A percentile compares a stretch with the other conserved stretches of the same genome.
phyloP scores from a whole-genome alignment of 331 rosid species.

The Malus hybrid region DNA sequence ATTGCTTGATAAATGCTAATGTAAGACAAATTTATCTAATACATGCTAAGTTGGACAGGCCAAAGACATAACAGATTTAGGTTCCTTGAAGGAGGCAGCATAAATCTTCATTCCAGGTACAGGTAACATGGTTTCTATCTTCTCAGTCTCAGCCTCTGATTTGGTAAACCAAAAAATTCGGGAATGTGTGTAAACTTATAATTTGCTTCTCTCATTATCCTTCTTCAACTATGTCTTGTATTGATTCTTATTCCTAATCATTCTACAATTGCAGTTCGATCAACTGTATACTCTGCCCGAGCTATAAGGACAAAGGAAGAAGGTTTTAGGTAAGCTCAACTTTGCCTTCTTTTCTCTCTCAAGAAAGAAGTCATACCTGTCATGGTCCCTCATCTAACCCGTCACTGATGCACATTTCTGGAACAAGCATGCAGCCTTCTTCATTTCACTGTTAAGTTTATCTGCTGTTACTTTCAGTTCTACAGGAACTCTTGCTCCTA shows the following conservation, averaged over 20 bases:
- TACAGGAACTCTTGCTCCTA: no score
- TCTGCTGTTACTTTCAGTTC: no score
- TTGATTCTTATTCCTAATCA: conserved; percentile 13
- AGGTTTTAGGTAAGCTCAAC: conserved; percentile 49
- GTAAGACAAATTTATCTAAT: neutral
- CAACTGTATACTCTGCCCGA: conserved; percentile 70
- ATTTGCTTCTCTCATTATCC: neutral
- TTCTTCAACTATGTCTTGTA: conserved; percentile 16
- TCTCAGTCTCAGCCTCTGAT: no score
- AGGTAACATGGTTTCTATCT: neutral
- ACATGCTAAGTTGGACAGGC: conserved; percentile 55
- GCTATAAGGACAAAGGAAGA: conserved; percentile 75
- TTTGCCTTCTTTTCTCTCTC: neutral
- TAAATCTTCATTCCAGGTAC: conserved; percentile 83
- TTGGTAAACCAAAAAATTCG: no score
- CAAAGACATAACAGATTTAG: conserved; percentile 76
- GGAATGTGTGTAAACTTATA: neutral
- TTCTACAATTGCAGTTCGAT: conserved; percentile 49
- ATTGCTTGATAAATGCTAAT: neutral
- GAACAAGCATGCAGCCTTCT: no score
- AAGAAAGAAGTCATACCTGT: neutral
- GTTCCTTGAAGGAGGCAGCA: conserved; percentile 78
- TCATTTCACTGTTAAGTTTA: no score
- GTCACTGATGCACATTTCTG: no score
- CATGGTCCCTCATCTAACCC: neutral